Evolutionary conservation across 768 basidiomycete genomes (phyloP).

Genomic region (Termitomyces sp.): DNA sequence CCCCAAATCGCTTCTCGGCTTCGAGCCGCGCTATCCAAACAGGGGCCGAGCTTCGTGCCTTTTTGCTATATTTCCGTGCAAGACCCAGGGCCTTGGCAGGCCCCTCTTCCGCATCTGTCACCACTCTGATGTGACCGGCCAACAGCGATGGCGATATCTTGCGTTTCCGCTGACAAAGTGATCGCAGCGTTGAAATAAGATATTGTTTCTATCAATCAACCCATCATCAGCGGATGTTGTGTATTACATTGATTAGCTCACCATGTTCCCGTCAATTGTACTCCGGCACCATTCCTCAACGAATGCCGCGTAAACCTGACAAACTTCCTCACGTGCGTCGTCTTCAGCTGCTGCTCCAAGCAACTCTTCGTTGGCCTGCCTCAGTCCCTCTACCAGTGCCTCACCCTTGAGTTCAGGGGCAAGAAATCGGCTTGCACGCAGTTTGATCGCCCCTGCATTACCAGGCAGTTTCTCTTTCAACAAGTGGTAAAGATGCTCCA

Average conservation of each 20-base stretch:
- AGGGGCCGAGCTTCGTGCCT: constrained; percentile 27
- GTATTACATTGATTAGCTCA: constrained; percentile 16
- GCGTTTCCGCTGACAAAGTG: constrained; percentile 19
- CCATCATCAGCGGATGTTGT: constrained; percentile 17
- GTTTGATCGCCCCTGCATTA: constrained; percentile 30
- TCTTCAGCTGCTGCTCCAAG: constrained; percentile 17
- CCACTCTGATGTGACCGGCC: constrained; percentile 25
- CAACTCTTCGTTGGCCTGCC: constrained; percentile 35
- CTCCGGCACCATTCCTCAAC: constrained; percentile 49
- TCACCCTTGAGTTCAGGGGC: constrained; percentile 23
- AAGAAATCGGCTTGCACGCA: constrained; percentile 31
- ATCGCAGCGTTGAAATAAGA: constrained; percentile 40
- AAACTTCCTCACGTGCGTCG: constrained; percentile 19
- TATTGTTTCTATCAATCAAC: constrained; percentile 43
- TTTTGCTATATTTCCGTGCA: constrained; percentile 42
- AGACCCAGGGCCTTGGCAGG: constrained; percentile 31
- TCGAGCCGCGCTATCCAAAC: constrained; percentile 54
- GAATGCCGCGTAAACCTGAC: constrained; percentile 41
- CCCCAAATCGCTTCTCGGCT: constrained; percentile 29
- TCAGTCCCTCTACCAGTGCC: constrained; percentile 33
- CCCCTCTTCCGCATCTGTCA: constrained; percentile 15
- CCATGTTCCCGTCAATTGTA: constrained; percentile 44
- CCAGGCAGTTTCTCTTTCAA: constrained; percentile 26
- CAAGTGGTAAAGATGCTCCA: constrained; percentile 35
- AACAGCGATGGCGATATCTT: constrained; percentile 25